Conservation (phyloP, 345 rosid genomes). For the Heritiera fomes region DNA sequence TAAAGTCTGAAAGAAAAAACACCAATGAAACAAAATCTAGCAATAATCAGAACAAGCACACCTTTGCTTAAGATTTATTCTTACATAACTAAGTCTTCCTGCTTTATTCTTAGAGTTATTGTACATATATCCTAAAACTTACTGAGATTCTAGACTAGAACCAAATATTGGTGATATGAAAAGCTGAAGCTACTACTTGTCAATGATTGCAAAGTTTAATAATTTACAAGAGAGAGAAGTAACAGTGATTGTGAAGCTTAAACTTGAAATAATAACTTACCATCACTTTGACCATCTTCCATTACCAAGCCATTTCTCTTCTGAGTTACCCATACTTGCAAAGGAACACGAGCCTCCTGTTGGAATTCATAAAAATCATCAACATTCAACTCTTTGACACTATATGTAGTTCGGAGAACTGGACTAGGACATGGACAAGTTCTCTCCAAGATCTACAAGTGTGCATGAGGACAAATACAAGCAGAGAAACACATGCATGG, state of each 20-base stretch:
- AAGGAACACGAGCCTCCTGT: slow-evolving; percentile 84
- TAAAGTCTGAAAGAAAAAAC: neutral
- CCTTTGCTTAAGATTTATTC: slow-evolving; percentile 4
- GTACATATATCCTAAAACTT: neutral
- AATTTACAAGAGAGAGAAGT: neutral
- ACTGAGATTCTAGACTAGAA: neutral
- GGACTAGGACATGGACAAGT: neutral
- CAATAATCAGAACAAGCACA: neutral
- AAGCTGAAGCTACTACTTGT: neutral
- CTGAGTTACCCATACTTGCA: slow-evolving; percentile 82
- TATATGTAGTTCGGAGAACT: neutral
- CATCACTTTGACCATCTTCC: slow-evolving; percentile 75
- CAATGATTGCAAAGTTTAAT: slow-evolving; percentile 11
- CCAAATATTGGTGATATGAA: neutral
- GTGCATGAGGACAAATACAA: too few species aligned
- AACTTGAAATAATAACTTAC: slow-evolving; percentile 39
- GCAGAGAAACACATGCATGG: neutral
- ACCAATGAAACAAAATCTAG: neutral
- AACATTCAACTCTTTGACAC: neutral
- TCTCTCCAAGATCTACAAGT: neutral
- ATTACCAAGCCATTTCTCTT: slow-evolving; percentile 67
- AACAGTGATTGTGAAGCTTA: neutral
- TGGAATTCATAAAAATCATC: slow-evolving; percentile 21
- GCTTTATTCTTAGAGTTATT: neutral
- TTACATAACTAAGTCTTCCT: neutral